phyloP scores from a whole-genome alignment of 768 basidiomycete genomes.

The Lyophyllum atratum region DNA sequence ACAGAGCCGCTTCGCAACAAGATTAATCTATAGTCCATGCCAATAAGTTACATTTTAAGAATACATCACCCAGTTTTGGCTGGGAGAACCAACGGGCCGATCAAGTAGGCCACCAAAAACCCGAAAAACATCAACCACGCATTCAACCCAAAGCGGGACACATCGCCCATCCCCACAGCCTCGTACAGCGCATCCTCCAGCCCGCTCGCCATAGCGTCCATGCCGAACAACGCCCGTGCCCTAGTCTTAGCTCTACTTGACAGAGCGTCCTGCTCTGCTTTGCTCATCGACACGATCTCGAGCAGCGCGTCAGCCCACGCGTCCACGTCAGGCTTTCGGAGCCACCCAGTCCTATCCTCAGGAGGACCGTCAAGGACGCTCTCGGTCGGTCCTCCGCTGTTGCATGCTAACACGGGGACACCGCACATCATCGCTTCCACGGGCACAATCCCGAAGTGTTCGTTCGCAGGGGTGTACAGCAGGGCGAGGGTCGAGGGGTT shows the following conservation, averaged over 20 bases:
- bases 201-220: slow-evolving; percentile 69
- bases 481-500: slow-evolving; percentile 68
- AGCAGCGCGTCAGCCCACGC: slow-evolving; percentile 72
- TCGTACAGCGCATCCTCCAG: slow-evolving; percentile 57
- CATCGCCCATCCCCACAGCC: slow-evolving; percentile 56
- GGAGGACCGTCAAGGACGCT: slow-evolving; percentile 52
- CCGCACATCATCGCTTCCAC: slow-evolving; percentile 94
- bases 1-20: no score
- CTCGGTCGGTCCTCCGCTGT: slow-evolving; percentile 90
- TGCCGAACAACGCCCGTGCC: slow-evolving; percentile 68
- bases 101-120: slow-evolving; percentile 31
- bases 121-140: slow-evolving; percentile 30
- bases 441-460: slow-evolving; percentile 97
- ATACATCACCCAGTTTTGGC: neutral
- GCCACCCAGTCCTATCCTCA: slow-evolving; percentile 72
- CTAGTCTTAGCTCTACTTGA: slow-evolving; percentile 57
- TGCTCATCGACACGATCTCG: slow-evolving; percentile 53
- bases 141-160: slow-evolving; percentile 10
- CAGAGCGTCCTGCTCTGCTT: slow-evolving; percentile 47
- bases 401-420: slow-evolving; percentile 84
- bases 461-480: slow-evolving; percentile 92
- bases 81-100: slow-evolving; percentile 20
- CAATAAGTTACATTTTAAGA: neutral
- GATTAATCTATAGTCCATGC: no score
- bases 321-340: slow-evolving; percentile 59